Percentiles rank a stretch among this genome's conserved stretches.
phyloP scores from a whole-genome alignment of 2,329 filamentous ascomycete genomes.

The Colletotrichum euphorbiae region DNA sequence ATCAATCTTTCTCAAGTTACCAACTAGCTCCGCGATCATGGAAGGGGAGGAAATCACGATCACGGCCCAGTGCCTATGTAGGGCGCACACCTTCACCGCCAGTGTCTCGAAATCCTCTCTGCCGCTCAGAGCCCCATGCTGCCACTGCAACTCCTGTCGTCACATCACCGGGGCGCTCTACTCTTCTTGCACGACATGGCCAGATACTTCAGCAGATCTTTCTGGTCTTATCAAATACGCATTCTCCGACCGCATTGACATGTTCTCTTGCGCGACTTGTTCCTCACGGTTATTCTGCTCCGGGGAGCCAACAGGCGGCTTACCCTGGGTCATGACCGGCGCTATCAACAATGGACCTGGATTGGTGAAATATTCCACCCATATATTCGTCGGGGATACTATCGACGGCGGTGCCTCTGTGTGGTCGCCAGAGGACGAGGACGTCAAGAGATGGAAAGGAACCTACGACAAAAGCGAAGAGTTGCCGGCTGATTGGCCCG shows the following conservation, averaged over 20 bases:
- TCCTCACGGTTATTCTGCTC: conserved; percentile 57
- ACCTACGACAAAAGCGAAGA: conserved; percentile 42
- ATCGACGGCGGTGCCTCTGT: conserved; percentile 62
- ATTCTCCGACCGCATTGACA: conserved; percentile 48
- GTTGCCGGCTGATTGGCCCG: conserved; percentile 49
- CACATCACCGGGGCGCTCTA: conserved; percentile 58
- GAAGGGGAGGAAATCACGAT: neutral
- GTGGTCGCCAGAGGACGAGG: conserved; percentile 54
- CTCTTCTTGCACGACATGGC: conserved; percentile 52
- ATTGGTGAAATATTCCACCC: conserved; percentile 49
- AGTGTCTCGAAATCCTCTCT: conserved; percentile 49
- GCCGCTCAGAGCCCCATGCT: conserved; percentile 55
- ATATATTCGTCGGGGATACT: conserved; percentile 63
- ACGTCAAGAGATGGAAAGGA: conserved; percentile 47
- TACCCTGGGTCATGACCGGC: conserved; percentile 53
- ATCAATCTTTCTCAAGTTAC: too few relatives aligned
- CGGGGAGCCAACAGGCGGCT: conserved; percentile 19
- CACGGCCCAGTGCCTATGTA: conserved; percentile 57
- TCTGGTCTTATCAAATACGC: conserved; percentile 51
- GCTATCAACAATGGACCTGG: conserved; percentile 47
- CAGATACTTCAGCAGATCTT: conserved; percentile 43
- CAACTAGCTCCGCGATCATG: too few relatives aligned
- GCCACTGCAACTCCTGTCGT: conserved; percentile 64
- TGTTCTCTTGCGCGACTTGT: conserved; percentile 58
- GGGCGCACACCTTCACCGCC: conserved; percentile 53